phyloP scores from a whole-genome alignment of 352 stramenopile species.

The Phytophthora parvispora region DNA sequence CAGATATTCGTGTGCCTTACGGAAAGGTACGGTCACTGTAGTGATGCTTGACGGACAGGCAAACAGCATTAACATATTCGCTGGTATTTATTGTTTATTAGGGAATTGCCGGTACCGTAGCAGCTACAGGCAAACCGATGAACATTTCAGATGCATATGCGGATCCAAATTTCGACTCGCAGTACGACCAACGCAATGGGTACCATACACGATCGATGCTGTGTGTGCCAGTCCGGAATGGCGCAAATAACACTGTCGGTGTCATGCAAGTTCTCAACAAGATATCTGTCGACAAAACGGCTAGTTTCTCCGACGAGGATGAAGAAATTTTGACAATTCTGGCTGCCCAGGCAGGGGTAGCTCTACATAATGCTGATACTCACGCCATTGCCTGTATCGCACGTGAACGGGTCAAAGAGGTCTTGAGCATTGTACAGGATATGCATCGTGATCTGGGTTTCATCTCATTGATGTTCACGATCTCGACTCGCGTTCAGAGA shows the following conservation, averaged over 20 bases:
- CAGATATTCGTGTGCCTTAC: conserved; percentile 88
- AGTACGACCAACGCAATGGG: conserved; percentile 93
- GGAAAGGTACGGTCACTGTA: conserved; percentile 77
- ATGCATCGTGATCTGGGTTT: conserved; percentile 93
- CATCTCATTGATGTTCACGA: conserved; percentile 93
- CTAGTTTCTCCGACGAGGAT: conserved; percentile 85
- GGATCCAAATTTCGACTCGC: conserved; percentile 94
- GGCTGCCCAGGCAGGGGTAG: conserved; percentile 86
- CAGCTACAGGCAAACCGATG: conserved; percentile 78
- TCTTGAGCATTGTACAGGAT: conserved; percentile 92
- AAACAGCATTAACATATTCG: not conserved
- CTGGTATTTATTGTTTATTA: conserved; percentile 24
- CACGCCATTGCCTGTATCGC: conserved; percentile 63
- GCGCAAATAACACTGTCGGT: conserved; percentile 83
- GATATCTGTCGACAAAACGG: conserved; percentile 60
- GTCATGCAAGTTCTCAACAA: conserved; percentile 95
- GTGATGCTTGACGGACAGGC: too few relatives aligned
- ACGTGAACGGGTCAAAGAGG: conserved; percentile 77
- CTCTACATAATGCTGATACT: conserved; percentile 87
- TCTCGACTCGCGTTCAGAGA: conserved; percentile 89
- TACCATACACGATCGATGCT: conserved; percentile 94
- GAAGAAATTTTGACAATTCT: conserved; percentile 92
- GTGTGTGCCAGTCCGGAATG: conserved; percentile 90
- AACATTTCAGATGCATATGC: conserved; percentile 95
- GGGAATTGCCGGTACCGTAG: conserved; percentile 92